Evolutionary conservation across 2,329 filamentous ascomycete genomes (phyloP).

Genomic region (Tolypocladium guangdongense): DNA sequence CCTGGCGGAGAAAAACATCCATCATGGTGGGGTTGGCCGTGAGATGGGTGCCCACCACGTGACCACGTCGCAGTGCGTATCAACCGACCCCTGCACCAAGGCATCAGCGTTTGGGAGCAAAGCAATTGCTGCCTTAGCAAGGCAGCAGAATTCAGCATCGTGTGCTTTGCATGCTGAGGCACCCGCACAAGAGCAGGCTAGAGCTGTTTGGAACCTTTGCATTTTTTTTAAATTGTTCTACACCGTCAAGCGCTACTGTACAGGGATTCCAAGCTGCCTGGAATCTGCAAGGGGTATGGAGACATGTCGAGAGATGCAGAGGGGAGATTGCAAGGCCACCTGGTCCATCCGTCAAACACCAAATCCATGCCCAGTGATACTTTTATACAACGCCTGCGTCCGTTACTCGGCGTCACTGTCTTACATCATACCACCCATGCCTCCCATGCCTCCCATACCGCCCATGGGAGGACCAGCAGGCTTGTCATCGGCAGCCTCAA

Average conservation of each 20-base stretch:
- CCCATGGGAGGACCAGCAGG: constrained; percentile 48
- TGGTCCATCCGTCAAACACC: constrained; percentile 31
- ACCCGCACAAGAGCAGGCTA: neutral
- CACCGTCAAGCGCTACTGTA: constrained; percentile 22
- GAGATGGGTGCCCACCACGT: constrained; percentile 18
- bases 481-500: constrained; percentile 94
- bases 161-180: no score
- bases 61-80: constrained; percentile 13
- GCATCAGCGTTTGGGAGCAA: neutral
- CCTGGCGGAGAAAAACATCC: constrained; percentile 21
- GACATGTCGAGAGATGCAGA: constrained; percentile 17
- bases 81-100: neutral
- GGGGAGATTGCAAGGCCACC: constrained; percentile 23
- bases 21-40: constrained; percentile 20
- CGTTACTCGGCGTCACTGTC: constrained; percentile 11
- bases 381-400: constrained; percentile 16
- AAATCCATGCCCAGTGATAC: constrained; percentile 30
- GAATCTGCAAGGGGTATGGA: constrained; percentile 18
- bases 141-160: neutral
- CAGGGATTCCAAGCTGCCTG: constrained; percentile 17
- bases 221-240: constrained; percentile 15
- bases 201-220: neutral
- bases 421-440: constrained; percentile 56
- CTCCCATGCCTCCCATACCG: constrained; percentile 53
- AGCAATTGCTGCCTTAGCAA: constrained; percentile 6